These are phyloP conservation scores for Penicillium desertorum DNA, from an alignment of 495 filamentous ascomycete species.

Conservation along the genomic window DNA sequence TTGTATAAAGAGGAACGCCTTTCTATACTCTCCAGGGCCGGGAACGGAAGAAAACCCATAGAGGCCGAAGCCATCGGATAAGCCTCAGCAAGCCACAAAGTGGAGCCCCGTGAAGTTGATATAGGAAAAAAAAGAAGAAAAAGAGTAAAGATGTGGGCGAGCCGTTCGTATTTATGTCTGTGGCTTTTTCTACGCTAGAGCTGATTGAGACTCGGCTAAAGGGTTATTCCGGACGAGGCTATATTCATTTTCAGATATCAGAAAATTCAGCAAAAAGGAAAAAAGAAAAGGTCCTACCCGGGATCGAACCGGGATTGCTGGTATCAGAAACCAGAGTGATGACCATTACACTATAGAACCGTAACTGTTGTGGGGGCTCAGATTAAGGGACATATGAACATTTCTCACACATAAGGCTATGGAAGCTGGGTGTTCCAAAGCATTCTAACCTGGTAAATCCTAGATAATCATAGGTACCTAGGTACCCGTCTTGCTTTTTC, in stretches of 20 bases:
- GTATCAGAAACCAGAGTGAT: conserved; percentile 43
- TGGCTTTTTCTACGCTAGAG: conserved; percentile 14
- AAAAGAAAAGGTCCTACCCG: conserved; percentile 38
- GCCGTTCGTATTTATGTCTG: conserved; percentile 9
- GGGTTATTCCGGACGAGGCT: neutral
- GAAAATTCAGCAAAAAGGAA: neutral
- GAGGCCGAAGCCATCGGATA: conserved; percentile 22
- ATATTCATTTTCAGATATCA: neutral
- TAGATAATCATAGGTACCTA: too few relatives aligned
- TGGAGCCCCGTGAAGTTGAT: conserved; percentile 23
- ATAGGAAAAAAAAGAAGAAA: conserved; percentile 12
- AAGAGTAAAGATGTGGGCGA: conserved; percentile 3
- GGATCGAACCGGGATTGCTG: conserved; percentile 42
- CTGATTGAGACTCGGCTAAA: conserved; percentile 5
- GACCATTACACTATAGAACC: conserved; percentile 33
- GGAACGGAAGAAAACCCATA: conserved; percentile 26
- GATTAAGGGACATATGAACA: too few relatives aligned
- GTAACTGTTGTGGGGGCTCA: too few relatives aligned
- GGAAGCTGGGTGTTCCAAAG: too few relatives aligned
- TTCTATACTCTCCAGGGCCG: conserved; percentile 24
- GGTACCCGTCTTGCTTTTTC: too few relatives aligned
- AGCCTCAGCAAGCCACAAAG: conserved; percentile 27
- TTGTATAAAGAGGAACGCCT: conserved; percentile 18
- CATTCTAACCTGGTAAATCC: too few relatives aligned
- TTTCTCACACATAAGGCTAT: too few relatives aligned